Base-by-base conservation (phyloP, 306 rosid species). In the Echinosophora koreensis region DNA sequence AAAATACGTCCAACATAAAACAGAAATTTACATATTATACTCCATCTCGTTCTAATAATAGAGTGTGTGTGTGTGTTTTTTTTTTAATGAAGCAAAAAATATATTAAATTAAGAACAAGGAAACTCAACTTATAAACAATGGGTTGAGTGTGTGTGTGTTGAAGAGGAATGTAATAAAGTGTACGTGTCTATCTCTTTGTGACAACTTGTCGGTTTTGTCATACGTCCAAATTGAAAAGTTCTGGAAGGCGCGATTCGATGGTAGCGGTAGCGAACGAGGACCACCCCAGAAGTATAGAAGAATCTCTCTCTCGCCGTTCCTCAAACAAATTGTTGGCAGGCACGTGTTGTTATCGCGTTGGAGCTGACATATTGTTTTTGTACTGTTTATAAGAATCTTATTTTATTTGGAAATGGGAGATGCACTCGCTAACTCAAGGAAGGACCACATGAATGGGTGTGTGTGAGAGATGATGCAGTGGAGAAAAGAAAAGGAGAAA, bases 231-330 rank as follows among this genome's bases (percentile, higher is more conserved):
- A 58, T 69, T 69, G 47, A n/a, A 3, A 74, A 77, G 65, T 77
- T 88, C 79, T 41, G 67, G 75, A 80, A 66, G 57, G 1, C 1
- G 22, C 22, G 22, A 22, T 22, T 22, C 1, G 22, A 22, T 22
- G 22, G 74, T 18, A 62, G 62, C 52, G 61, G 75, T 38, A 57
- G 51, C 54, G 49, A 79, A 50, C 71, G 76, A 74, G 74, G n/a
- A 39, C 37, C 58, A 38, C 49, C 80, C 46, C 69, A 18, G 47
- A 52, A 62, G 42, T 16, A 35, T 35, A 34, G 44, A 37, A 73
- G 80, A 73, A 79, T 82, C 80, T 81, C 67, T 32, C 65, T 82
- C 80, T 81, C 69, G 41, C 72, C 66, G 38, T 71, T 56, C 5
- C n/a, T 70, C 58, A 50, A 42, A 50, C 52, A 6, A 30, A 17